Conservation (phyloP, 192 early-diverging fungal species). For the Coemansia sp. region DNA sequence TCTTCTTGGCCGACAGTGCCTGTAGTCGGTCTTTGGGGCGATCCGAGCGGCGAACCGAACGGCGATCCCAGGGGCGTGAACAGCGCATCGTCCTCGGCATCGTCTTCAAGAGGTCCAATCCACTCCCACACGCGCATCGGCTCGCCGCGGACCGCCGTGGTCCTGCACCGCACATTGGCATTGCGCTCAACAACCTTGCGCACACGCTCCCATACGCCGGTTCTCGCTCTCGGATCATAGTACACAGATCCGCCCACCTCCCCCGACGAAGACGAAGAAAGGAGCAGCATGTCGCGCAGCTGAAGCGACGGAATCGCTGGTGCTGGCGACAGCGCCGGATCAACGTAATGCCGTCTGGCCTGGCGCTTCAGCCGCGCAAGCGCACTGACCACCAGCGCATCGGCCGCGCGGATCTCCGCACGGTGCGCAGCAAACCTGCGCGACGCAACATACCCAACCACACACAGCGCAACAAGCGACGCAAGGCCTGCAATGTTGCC, state of each 20-base stretch:
- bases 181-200: conserved; percentile 57
- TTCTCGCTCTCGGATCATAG: conserved; percentile 45
- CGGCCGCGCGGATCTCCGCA: conserved; percentile 43
- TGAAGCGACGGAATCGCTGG: conserved; percentile 54
- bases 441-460: conserved; percentile 23
- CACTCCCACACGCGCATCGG: conserved; percentile 67
- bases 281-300: conserved; percentile 60
- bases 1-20: not conserved
- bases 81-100: conserved; percentile 5
- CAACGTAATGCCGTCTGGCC: conserved; percentile 54
- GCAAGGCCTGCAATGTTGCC: conserved; percentile 29
- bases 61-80: conserved; percentile 11
- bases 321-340: conserved; percentile 58
- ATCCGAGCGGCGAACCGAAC: conserved; percentile 9
- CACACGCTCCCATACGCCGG: conserved; percentile 62
- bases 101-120: conserved; percentile 56
- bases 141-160: conserved; percentile 60
- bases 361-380: conserved; percentile 55
- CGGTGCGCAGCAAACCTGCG: conserved; percentile 34
- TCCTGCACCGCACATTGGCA: conserved; percentile 60
- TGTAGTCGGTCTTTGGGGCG: not conserved
- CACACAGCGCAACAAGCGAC: conserved; percentile 10
- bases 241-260: conserved; percentile 8
- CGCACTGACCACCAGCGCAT: conserved; percentile 46
- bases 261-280: too few species aligned